Conservation (phyloP, 805 yeast genomes). For the Kurtzmaniella cleridarum region DNA sequence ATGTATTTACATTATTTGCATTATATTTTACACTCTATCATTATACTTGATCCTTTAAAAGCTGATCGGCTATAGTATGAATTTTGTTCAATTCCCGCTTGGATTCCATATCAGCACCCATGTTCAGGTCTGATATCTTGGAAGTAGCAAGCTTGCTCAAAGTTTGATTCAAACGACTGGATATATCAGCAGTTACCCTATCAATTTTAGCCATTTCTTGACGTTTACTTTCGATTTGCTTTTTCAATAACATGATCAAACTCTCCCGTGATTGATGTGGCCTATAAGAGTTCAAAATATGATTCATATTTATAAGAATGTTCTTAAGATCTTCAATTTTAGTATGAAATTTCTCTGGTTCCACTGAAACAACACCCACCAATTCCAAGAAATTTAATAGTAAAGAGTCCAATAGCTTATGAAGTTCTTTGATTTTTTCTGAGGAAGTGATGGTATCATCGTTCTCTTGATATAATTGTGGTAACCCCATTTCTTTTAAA, state of each 20-base stretch:
- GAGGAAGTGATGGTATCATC: constrained; percentile 30
- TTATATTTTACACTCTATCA: too few species aligned
- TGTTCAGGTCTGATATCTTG: too few species aligned
- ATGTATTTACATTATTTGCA: too few species aligned
- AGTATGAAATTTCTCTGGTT: constrained; percentile 55
- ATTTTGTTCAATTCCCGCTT: too few species aligned
- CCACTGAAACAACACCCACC: constrained; percentile 66
- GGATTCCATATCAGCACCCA: too few species aligned
- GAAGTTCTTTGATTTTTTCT: constrained; percentile 66
- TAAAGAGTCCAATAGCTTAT: constrained; percentile 72
- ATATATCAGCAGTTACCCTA: constrained; percentile 21
- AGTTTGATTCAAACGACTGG: too few species aligned
- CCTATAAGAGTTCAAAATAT: constrained; percentile 83
- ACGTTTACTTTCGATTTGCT: constrained; percentile 61
- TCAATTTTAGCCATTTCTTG: constrained; percentile 46
- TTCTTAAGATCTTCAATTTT: constrained; percentile 77
- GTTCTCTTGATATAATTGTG: constrained; percentile 55
- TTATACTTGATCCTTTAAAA: too few species aligned
- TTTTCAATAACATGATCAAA: constrained; percentile 65
- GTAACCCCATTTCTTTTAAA: constrained; percentile 69
- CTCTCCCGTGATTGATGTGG: constrained; percentile 95
- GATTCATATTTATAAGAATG: constrained; percentile 85
- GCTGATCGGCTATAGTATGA: too few species aligned
- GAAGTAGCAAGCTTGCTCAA: too few species aligned
- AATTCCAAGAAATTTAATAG: constrained; percentile 77